phyloP scores from a whole-genome alignment of 371 early-diverging fungal genomes.

The Dinochytrium kinnereticum region DNA sequence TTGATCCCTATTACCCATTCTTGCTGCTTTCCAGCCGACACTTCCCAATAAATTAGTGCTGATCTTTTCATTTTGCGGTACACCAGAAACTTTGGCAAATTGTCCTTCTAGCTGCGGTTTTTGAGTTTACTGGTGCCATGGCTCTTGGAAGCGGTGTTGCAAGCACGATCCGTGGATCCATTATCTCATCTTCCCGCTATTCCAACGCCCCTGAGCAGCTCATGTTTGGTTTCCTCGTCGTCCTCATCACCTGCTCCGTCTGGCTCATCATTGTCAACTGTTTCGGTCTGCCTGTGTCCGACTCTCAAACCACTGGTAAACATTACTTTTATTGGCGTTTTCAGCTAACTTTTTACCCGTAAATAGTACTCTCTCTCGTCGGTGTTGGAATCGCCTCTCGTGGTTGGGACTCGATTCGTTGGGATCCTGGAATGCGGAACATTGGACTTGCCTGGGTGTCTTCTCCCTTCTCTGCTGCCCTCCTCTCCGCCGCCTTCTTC shows the following conservation, averaged over 20 bases:
- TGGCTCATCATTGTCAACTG: slow-evolving; percentile 26
- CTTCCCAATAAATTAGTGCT: background rate
- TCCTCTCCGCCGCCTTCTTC: slow-evolving; percentile 78
- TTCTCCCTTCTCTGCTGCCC: slow-evolving; percentile 70
- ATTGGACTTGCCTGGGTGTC: background rate
- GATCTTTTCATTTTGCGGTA: too few species aligned
- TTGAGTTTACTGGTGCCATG: slow-evolving; percentile 29
- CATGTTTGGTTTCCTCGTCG: slow-evolving; percentile 30
- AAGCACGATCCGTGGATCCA: slow-evolving; percentile 28
- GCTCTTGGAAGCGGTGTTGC: slow-evolving; percentile 29
- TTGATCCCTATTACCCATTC: too few species aligned
- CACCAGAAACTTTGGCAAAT: slow-evolving; percentile 21
- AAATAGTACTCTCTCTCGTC: background rate
- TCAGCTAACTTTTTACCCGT: slow-evolving; percentile 18
- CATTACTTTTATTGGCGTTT: slow-evolving; percentile 66
- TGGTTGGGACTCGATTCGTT: slow-evolving; percentile 3
- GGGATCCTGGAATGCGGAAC: slow-evolving; percentile 14
- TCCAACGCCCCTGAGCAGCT: slow-evolving; percentile 21
- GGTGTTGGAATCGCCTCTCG: slow-evolving; percentile 11
- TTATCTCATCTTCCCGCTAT: slow-evolving; percentile 16
- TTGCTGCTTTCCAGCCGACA: too few species aligned
- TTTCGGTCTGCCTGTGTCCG: slow-evolving; percentile 29
- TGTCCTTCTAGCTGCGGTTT: slow-evolving; percentile 20
- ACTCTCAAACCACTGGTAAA: slow-evolving; percentile 49
- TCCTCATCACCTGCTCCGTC: slow-evolving; percentile 22